phyloP scores from a whole-genome alignment of 345 rosid species.

The Eucalyptus albens region DNA sequence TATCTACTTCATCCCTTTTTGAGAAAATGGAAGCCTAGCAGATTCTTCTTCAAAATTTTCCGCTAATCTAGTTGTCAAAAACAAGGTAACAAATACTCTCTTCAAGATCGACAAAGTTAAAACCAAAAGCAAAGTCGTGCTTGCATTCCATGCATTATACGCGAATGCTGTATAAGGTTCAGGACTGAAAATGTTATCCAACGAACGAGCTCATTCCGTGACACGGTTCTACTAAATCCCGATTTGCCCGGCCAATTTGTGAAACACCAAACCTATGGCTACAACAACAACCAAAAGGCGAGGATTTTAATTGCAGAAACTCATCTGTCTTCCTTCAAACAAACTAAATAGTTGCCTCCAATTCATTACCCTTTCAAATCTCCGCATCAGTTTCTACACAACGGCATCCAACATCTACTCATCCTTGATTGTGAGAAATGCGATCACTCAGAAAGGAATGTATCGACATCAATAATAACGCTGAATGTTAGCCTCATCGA shows the following conservation, averaged over 20 bases:
- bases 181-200: neutral
- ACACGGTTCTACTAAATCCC: neutral
- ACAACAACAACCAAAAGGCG: neutral
- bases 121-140: neutral
- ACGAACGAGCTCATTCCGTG: neutral
- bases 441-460: neutral
- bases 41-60: no score
- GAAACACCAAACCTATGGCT: neutral
- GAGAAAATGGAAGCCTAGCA: no score
- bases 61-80: neutral
- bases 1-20: rapidly evolving
- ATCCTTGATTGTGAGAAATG: neutral
- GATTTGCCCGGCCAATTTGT: neutral
- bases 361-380: neutral
- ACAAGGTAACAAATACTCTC: neutral
- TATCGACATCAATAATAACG: neutral
- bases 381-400: neutral
- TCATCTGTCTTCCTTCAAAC: neutral
- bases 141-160: neutral
- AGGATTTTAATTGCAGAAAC: neutral
- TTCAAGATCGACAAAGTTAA: neutral
- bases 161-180: neutral
- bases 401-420: neutral
- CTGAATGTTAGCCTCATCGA: neutral
- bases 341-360: neutral